phyloP scores from a whole-genome alignment of 331 rosid species.

The Arachis monticola region DNA sequence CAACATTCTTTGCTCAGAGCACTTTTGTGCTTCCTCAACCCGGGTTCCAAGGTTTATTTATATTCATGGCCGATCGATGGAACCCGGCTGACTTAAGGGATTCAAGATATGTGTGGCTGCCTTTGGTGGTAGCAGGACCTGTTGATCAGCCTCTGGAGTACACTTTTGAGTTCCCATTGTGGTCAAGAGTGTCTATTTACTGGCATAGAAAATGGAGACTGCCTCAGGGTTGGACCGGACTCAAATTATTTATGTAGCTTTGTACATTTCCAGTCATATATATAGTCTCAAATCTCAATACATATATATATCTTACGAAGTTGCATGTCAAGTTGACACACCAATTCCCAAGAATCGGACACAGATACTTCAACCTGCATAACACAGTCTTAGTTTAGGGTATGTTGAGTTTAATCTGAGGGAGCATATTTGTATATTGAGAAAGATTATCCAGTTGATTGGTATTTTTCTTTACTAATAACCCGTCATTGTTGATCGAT shows the following conservation, averaged over 20 bases:
- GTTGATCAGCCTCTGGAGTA: constrained; percentile 85
- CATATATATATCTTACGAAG: constrained; percentile 34
- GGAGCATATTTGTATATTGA: constrained; percentile 37
- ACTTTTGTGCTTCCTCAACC: constrained; percentile 85
- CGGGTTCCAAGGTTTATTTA: constrained; percentile 62
- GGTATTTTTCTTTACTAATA: constrained; percentile 35
- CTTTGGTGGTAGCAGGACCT: constrained; percentile 85
- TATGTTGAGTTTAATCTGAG: constrained; percentile 44
- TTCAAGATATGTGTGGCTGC: constrained; percentile 96
- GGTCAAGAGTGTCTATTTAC: constrained; percentile 93
- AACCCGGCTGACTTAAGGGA: constrained; percentile 87
- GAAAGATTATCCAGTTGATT: constrained; percentile 29
- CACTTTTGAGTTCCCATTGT: constrained; percentile 86
- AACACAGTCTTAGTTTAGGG: constrained; percentile 33
- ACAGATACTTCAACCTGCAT: constrained; percentile 38
- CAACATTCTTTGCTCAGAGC: constrained; percentile 92
- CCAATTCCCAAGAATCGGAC: constrained; percentile 24
- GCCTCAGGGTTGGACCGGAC: constrained; percentile 64
- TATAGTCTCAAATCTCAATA: constrained; percentile 21
- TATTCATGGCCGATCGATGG: constrained; percentile 96
- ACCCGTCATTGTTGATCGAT: constrained; percentile 34
- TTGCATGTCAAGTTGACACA: constrained; percentile 38
- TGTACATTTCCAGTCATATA: constrained; percentile 46
- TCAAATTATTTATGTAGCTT: constrained; percentile 44
- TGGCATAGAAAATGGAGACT: constrained; percentile 98